These are phyloP conservation scores for Talaromyces sp. DNA, from an alignment of 2,329 filamentous ascomycete genomes.

Conservation along the genomic window DNA sequence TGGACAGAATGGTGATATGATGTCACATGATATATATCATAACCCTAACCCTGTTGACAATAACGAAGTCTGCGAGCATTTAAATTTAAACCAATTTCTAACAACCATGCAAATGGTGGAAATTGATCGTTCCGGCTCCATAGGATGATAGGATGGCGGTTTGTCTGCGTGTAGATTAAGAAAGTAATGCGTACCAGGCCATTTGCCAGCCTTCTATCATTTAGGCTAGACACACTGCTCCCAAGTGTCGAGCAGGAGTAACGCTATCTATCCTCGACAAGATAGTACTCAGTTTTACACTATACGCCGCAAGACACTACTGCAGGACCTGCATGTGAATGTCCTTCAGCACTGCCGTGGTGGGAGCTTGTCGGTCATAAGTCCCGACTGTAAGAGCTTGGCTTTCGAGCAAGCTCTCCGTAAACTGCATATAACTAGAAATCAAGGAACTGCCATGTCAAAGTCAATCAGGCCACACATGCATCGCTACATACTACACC, in stretches of 20 bases:
- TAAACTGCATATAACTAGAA: neutral
- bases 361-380: neutral
- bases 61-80: too few relatives aligned
- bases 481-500: neutral
- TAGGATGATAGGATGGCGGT: neutral
- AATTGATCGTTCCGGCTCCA: neutral
- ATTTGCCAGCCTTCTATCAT: neutral
- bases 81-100: too few relatives aligned
- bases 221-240: too few relatives aligned
- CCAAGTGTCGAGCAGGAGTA: neutral
- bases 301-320: neutral
- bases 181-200: too few relatives aligned
- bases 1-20: neutral
- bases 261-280: neutral
- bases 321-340: neutral
- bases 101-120: neutral
- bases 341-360: neutral
- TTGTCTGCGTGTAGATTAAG: too few relatives aligned
- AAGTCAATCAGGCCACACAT: neutral
- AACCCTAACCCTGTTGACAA: neutral
- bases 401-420: neutral
- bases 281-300: too few relatives aligned
- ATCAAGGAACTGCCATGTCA: neutral
- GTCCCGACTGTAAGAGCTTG: neutral
- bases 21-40: constrained; percentile 1